A percentile compares a stretch with the other conserved stretches of the same genome.
These are phyloP conservation scores for Ustilago cynodontis DNA, from an alignment of 1,284 basidiomycete genomes.

Conservation along the genomic window DNA sequence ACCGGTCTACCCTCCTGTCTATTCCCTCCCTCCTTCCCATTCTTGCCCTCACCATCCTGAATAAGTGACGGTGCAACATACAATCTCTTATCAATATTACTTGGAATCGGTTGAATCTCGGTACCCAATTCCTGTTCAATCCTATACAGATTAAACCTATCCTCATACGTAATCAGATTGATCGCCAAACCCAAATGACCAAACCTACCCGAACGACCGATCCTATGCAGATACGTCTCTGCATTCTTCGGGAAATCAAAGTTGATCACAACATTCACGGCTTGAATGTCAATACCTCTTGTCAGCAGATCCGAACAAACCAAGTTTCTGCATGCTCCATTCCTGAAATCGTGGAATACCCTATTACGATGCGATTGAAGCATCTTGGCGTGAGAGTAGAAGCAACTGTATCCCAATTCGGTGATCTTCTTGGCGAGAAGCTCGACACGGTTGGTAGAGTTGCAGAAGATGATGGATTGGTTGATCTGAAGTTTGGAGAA, in stretches of 20 bases:
- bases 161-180: conserved; percentile 87
- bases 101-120: conserved; percentile 95
- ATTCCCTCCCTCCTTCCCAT: conserved; percentile 44
- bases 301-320: conserved; percentile 95
- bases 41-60: conserved; percentile 50
- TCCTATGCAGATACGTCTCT: conserved; percentile 97
- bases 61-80: conserved; percentile 74
- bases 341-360: conserved; percentile 99
- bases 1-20: conserved; percentile 67
- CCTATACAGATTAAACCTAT: conserved; percentile 95
- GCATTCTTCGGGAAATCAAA: conserved; percentile 99
- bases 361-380: conserved; percentile 97
- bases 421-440: conserved; percentile 99
- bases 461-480: conserved; percentile 99
- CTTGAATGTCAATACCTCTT: conserved; percentile 99
- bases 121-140: conserved; percentile 99
- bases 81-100: conserved; percentile 88
- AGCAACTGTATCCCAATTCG: conserved; percentile 98
- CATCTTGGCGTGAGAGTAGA: conserved; percentile 99
- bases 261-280: conserved; percentile 99
- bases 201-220: conserved; percentile 96
- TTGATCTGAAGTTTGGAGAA: conserved; percentile 99
- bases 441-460: conserved; percentile 99
- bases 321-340: conserved; percentile 96
- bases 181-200: conserved; percentile 97